Evolutionary conservation across 2,329 filamentous ascomycete species (phyloP).

Genomic region (Aspergillus brunneoviolaceus): DNA sequence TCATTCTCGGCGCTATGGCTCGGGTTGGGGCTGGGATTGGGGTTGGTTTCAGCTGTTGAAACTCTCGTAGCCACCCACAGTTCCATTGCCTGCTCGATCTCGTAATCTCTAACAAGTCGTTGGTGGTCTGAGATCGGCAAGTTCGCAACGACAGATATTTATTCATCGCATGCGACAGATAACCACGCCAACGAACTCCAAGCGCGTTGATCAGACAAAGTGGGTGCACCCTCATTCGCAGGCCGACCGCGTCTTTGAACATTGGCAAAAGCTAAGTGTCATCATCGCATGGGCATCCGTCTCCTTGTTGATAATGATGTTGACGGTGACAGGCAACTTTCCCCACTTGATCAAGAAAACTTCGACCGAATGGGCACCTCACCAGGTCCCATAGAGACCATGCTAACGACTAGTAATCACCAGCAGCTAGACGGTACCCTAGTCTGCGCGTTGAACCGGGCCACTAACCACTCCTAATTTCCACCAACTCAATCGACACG

Average conservation of each 20-base stretch:
- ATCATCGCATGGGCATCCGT: not conserved
- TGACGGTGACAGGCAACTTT: not conserved
- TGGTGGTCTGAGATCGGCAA: not conserved
- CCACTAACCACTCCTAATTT: conserved; percentile 9
- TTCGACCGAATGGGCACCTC: not conserved
- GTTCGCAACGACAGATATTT: not conserved
- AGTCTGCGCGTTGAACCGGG: not conserved
- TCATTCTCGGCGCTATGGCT: not conserved
- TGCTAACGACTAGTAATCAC: not conserved
- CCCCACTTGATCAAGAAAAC: not conserved
- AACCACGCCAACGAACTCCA: not conserved
- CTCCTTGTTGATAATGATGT: not conserved
- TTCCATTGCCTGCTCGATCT: not conserved
- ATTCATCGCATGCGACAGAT: not conserved
- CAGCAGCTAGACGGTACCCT: not conserved
- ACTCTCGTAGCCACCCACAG: not conserved
- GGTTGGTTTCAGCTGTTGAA: conserved; percentile 6
- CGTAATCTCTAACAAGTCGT: not conserved
- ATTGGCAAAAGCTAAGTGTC: not conserved
- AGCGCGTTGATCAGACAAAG: not conserved
- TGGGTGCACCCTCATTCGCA: not conserved
- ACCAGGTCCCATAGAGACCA: not conserved
- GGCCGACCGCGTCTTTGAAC: not conserved
- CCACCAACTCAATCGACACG: conserved; percentile 17
- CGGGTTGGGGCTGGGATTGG: not conserved